phyloP scores from a whole-genome alignment of 192 early-diverging fungal species.

The Spizellomyces punctatus region DNA sequence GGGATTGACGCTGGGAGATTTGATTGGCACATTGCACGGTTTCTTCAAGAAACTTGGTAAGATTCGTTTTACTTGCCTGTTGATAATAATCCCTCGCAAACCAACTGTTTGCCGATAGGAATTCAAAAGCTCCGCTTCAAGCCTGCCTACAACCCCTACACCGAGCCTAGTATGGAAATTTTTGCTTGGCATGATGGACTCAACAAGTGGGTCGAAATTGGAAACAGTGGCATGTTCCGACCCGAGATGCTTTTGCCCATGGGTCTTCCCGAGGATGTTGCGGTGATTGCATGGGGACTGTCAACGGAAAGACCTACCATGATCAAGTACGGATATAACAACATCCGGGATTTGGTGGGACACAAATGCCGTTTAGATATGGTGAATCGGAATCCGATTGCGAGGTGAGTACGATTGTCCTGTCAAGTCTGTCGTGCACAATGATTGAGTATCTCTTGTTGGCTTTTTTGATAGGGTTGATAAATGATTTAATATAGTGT shows the following conservation, averaged over 20 bases:
- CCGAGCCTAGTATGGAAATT: constrained; percentile 99
- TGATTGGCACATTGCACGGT: constrained; percentile 94
- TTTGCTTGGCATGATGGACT: constrained; percentile 89
- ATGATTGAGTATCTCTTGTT: too few species aligned
- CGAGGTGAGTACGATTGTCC: constrained; percentile 3
- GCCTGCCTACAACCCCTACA: constrained; percentile 99
- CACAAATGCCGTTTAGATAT: constrained; percentile 92
- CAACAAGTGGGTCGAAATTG: constrained; percentile 39
- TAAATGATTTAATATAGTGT: too few species aligned
- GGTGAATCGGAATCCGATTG: constrained; percentile 84
- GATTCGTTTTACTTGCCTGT: background rate
- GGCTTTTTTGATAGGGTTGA: too few species aligned
- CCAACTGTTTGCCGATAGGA: constrained; percentile 45
- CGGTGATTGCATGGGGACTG: constrained; percentile 97
- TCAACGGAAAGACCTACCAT: constrained; percentile 97
- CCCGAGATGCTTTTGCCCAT: constrained; percentile 97
- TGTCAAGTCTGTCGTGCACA: too few species aligned
- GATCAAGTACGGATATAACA: constrained; percentile 94
- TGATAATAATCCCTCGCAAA: background rate
- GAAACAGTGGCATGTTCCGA: constrained; percentile 99
- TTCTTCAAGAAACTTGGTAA: constrained; percentile 98
- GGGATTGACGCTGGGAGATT: constrained; percentile 90
- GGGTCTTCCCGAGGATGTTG: constrained; percentile 91
- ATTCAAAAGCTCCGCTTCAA: constrained; percentile 91
- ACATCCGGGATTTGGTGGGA: constrained; percentile 93